These are phyloP conservation scores for Gracilaria domingensis DNA, from an alignment of 23 red algal species.

Conservation along the genomic window DNA sequence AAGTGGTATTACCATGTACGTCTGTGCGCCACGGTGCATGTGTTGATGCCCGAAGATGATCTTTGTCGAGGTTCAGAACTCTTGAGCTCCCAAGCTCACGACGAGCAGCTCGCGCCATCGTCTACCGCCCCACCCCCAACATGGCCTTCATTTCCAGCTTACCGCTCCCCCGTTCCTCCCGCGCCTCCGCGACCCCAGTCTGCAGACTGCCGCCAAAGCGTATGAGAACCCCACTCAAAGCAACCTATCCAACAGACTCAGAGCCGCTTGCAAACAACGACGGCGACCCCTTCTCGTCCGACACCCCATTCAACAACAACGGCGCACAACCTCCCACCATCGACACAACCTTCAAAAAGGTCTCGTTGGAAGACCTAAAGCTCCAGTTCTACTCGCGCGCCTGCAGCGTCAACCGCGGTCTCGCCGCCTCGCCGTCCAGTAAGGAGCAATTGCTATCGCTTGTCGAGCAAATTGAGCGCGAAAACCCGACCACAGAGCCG, in stretches of 20 bases:
- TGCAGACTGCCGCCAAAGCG: not conserved
- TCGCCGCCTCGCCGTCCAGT: slow-evolving; percentile 5
- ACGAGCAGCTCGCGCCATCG: too few relatives aligned
- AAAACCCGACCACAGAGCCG: slow-evolving; percentile 9
- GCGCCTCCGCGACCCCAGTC: not conserved
- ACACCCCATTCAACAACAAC: not conserved
- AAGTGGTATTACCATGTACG: too few relatives aligned
- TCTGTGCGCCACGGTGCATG: too few relatives aligned
- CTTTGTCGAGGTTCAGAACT: too few relatives aligned
- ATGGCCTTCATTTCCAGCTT: not conserved
- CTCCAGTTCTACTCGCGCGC: slow-evolving; percentile 19
- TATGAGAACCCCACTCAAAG: not conserved
- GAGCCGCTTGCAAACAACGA: not conserved
- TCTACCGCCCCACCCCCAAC: too few relatives aligned
- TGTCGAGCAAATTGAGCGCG: slow-evolving; percentile 65
- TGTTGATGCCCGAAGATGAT: too few relatives aligned
- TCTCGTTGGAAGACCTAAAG: slow-evolving; percentile 34
- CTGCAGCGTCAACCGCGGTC: slow-evolving; percentile 54
- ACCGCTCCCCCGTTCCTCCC: not conserved
- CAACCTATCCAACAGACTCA: not conserved
- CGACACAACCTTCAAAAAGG: slow-evolving; percentile 25
- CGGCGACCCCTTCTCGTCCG: not conserved
- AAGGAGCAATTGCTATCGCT: slow-evolving; percentile 19
- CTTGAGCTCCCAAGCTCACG: too few relatives aligned
- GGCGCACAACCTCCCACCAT: slow-evolving; percentile 5